These are phyloP conservation scores for Naganishia sp. DNA, from an alignment of 1,284 basidiomycete species.

Conservation along the genomic window DNA sequence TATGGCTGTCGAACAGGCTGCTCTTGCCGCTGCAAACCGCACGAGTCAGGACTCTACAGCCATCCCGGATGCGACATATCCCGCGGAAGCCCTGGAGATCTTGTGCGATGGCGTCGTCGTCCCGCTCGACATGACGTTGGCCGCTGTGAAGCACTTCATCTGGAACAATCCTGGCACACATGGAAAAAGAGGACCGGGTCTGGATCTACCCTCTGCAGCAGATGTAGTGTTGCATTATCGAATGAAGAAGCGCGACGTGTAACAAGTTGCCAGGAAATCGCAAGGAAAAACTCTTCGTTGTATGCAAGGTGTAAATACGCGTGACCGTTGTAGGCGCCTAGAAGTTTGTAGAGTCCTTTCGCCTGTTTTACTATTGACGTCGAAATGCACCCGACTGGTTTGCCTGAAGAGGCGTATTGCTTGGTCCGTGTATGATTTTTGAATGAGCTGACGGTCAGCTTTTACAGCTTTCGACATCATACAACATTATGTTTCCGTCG, in stretches of 20 bases:
- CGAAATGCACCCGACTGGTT: no score
- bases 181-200: slow-evolving; percentile 58
- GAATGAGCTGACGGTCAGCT: no score
- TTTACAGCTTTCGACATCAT: no score
- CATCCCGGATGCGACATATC: background rate
- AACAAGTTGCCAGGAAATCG: background rate
- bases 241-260: slow-evolving; percentile 52
- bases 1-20: slow-evolving; percentile 28
- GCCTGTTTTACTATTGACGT: no score
- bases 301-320: background rate
- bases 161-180: slow-evolving; percentile 58
- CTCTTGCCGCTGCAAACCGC: slow-evolving; percentile 23
- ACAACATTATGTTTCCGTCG: no score
- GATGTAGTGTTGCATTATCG: slow-evolving; percentile 84
- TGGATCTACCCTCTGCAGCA: slow-evolving; percentile 18
- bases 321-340: no score
- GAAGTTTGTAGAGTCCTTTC: no score
- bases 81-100: slow-evolving; percentile 72
- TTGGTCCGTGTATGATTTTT: no score
- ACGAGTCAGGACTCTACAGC: slow-evolving; percentile 33
- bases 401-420: no score
- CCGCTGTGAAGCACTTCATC: slow-evolving; percentile 80
- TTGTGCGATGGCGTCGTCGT: slow-evolving; percentile 79
- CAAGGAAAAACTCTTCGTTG: background rate
- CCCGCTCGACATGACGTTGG: slow-evolving; percentile 82